Conservation (phyloP, 495 filamentous ascomycete genomes). For the Hamigera avellanea region DNA sequence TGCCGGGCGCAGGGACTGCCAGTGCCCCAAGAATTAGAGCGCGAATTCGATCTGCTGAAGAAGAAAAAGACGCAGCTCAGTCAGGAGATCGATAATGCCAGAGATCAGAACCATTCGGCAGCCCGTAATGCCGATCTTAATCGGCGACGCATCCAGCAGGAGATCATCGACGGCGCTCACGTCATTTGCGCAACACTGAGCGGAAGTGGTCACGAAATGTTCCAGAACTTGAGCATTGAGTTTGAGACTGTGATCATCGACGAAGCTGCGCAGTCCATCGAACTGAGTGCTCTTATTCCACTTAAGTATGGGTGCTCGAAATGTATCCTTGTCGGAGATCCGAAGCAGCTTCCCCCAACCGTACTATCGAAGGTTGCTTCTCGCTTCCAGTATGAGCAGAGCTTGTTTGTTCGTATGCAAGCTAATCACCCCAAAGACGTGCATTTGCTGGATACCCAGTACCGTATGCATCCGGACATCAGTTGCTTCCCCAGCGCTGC, state of each 20-base stretch:
- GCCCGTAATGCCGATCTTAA: constrained; percentile 75
- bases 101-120: constrained; percentile 67
- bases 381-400: constrained; percentile 91
- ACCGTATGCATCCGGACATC: constrained; percentile 98
- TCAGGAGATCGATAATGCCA: constrained; percentile 68
- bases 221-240: constrained; percentile 85
- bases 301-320: constrained; percentile 96
- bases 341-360: constrained; percentile 91
- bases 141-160: constrained; percentile 73
- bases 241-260: constrained; percentile 98
- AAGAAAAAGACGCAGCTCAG: constrained; percentile 69
- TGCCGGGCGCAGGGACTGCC: constrained; percentile 52
- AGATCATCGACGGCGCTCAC: constrained; percentile 79
- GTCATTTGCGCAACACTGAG: constrained; percentile 93
- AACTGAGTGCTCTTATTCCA: constrained; percentile 91
- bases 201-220: constrained; percentile 95
- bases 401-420: constrained; percentile 96
- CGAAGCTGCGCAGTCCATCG: constrained; percentile 95
- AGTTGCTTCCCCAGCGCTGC: constrained; percentile 76
- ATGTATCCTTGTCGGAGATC: constrained; percentile 94
- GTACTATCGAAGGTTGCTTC: constrained; percentile 90
- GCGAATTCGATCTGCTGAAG: constrained; percentile 62
- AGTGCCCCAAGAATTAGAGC: constrained; percentile 49
- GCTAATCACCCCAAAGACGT: constrained; percentile 77
- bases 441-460: constrained; percentile 92